phyloP scores from a whole-genome alignment of 1,139 yeast genomes.

The Torulaspora pretoriensis region DNA sequence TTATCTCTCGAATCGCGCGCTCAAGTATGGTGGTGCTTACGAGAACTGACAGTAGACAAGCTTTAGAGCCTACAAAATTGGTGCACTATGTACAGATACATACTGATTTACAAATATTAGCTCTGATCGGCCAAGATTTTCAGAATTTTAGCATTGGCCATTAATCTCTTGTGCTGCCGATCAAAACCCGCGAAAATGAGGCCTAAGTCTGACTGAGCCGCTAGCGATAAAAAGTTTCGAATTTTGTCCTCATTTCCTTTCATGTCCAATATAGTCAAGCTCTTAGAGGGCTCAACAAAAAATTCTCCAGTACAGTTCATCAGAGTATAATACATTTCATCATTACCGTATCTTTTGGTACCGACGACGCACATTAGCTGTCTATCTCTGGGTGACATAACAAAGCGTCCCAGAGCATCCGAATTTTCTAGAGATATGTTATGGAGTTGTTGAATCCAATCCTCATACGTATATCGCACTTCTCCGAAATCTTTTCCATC shows the following conservation, averaged over 20 bases:
- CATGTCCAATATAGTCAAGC: slow-evolving; percentile 7
- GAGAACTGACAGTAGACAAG: too few relatives aligned
- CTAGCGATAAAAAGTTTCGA: slow-evolving; percentile 8
- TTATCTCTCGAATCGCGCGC: slow-evolving; percentile 1
- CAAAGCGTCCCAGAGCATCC: slow-evolving; percentile 14
- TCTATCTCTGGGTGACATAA: slow-evolving; percentile 12
- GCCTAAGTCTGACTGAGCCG: slow-evolving; percentile 20
- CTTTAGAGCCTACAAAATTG: neutral
- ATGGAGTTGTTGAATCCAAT: slow-evolving; percentile 15
- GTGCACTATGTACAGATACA: too few relatives aligned
- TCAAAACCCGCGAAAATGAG: slow-evolving; percentile 17
- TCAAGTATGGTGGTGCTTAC: too few relatives aligned
- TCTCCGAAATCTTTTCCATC: slow-evolving; percentile 12
- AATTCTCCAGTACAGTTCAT: slow-evolving; percentile 20
- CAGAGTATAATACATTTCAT: slow-evolving; percentile 14
- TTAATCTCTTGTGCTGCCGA: slow-evolving; percentile 3
- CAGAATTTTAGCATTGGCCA: slow-evolving; percentile 1
- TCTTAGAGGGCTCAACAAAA: slow-evolving; percentile 14
- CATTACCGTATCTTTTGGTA: slow-evolving; percentile 10
- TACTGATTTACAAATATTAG: neutral
- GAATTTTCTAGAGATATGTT: slow-evolving; percentile 7
- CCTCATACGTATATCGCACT: slow-evolving; percentile 8
- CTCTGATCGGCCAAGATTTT: slow-evolving; percentile 1
- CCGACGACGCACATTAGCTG: slow-evolving; percentile 17
- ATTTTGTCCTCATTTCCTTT: slow-evolving; percentile 4